Base-by-base conservation (phyloP, 345 rosid species). In the Arabis alpina region DNA sequence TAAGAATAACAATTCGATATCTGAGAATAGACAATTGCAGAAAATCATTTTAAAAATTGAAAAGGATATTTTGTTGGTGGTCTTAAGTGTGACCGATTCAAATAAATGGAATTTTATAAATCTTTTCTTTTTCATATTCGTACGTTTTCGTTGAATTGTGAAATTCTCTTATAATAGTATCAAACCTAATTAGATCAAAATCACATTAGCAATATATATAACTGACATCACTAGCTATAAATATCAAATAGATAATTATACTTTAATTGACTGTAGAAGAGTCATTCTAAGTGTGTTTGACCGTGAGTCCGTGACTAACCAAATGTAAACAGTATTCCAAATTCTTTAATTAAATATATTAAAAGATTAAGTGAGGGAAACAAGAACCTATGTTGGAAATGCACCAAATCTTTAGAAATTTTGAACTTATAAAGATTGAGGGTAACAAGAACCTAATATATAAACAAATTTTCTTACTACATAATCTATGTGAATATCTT, bases 241-340 rank as follows among this genome's bases (percentile, higher is more conserved):
- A 27, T 9, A 73, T 73, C 58, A 72, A 64, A 15, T 56, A 56
- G 59, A 19, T 8, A 28, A 64, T 73, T 8, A 73, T 48, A 50
- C 60, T 58, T 59, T 59, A 23, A 43, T 66, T 51, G 77, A 66
- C 56, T 36, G 68, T 74, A 51, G 68, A 74, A 74, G 56, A 43
- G 72, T 74, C 77, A 10, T 66, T 59, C 10, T 41, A 66, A 66
- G 55, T 74, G 72, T 59, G 49, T 66, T 74, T 74, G 77, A 74
- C 72, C 53, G 45, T 66, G 54, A 66, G 77, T 66, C 72, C 53
- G 45, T 66, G 54, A 66, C 48, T 43, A 43, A 72, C 39, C 49
- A 64, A 64, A 44, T 24, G 47, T 47, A 44, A 52, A 43, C 70
- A 56, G 9, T 48, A 2, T 7, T 48, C 34, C 48, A 23, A 30